Percentiles rank a stretch among this genome's conserved stretches.
phyloP scores from a whole-genome alignment of 257 asterid species.

The Mentha longifolia region DNA sequence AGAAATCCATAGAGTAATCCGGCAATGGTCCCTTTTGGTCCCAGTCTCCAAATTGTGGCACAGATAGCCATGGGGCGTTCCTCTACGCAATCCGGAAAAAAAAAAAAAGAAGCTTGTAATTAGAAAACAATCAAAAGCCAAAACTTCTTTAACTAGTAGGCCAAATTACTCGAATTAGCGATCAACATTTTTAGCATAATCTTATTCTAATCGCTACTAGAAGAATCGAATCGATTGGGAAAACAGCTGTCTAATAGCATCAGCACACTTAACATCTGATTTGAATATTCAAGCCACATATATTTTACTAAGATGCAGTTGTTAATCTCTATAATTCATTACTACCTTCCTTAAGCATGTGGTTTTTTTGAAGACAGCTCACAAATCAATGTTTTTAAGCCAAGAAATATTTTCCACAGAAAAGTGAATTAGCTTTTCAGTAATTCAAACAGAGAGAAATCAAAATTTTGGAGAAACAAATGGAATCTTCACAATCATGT shows the following conservation, averaged over 20 bases:
- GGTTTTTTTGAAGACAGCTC: constrained; percentile 25
- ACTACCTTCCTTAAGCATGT: constrained; percentile 18
- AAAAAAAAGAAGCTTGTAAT: too few species aligned
- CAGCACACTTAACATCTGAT: background rate
- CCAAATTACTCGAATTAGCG: background rate
- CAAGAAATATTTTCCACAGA: constrained; percentile 19
- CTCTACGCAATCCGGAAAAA: constrained; percentile 44
- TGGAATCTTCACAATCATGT: constrained; percentile 6
- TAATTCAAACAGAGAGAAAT: constrained; percentile 17
- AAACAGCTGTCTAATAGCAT: constrained; percentile 4
- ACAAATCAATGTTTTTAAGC: background rate
- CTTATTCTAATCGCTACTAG: background rate
- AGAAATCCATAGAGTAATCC: constrained; percentile 85
- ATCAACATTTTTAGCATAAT: background rate
- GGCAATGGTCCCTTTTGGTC: constrained; percentile 83
- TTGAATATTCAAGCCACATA: constrained; percentile 24
- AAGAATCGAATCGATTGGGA: background rate
- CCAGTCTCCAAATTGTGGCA: constrained; percentile 97
- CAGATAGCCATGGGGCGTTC: constrained; percentile 76
- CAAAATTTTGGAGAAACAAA: constrained; percentile 11
- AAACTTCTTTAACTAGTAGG: constrained; percentile 10
- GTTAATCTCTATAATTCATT: constrained; percentile 28
- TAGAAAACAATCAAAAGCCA: constrained; percentile 8
- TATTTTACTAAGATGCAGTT: constrained; percentile 20
- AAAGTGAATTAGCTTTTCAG: constrained; percentile 1